phyloP scores from a whole-genome alignment of 2,329 filamentous ascomycete genomes.

The Clarireedia hainanense region DNA sequence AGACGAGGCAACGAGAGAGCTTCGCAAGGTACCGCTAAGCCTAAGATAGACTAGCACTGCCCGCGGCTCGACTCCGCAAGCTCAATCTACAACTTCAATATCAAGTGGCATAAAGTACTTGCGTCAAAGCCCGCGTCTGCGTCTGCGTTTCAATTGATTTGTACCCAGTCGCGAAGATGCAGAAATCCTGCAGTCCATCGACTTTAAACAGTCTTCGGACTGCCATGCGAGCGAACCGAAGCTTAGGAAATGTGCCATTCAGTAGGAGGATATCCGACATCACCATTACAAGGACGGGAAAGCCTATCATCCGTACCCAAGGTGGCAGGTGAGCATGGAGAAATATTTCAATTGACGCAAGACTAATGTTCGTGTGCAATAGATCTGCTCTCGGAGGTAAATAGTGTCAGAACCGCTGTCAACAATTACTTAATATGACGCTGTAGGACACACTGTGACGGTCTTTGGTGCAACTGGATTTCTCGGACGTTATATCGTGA shows the following conservation, averaged over 20 bases:
- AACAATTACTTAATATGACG: conserved; percentile 16
- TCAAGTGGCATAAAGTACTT: conserved; percentile 11
- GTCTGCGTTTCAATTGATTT: conserved; percentile 17
- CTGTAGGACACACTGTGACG: conserved; percentile 81
- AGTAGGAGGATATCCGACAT: conserved; percentile 66
- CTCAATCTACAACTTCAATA: conserved; percentile 11
- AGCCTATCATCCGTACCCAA: conserved; percentile 81
- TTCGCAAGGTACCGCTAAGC: conserved; percentile 8
- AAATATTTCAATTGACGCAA: not conserved
- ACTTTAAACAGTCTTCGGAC: conserved; percentile 50
- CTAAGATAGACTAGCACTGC: conserved; percentile 1
- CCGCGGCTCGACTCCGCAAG: conserved; percentile 8
- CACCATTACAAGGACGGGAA: conserved; percentile 89
- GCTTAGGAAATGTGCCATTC: conserved; percentile 35
- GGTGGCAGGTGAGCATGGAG: conserved; percentile 71
- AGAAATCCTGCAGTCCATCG: conserved; percentile 32
- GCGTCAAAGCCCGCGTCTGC: conserved; percentile 2
- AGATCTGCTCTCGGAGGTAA: conserved; percentile 84
- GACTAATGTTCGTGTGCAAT: conserved; percentile 24
- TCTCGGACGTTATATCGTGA: conserved; percentile 94
- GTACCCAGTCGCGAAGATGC: conserved; percentile 27
- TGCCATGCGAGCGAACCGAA: conserved; percentile 43
- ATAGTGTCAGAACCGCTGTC: conserved; percentile 11
- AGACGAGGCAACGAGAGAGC: conserved; percentile 10
- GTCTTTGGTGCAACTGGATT: conserved; percentile 97